Base-by-base conservation (phyloP, 768 basidiomycete genomes). In the Agrocybe praecox region DNA sequence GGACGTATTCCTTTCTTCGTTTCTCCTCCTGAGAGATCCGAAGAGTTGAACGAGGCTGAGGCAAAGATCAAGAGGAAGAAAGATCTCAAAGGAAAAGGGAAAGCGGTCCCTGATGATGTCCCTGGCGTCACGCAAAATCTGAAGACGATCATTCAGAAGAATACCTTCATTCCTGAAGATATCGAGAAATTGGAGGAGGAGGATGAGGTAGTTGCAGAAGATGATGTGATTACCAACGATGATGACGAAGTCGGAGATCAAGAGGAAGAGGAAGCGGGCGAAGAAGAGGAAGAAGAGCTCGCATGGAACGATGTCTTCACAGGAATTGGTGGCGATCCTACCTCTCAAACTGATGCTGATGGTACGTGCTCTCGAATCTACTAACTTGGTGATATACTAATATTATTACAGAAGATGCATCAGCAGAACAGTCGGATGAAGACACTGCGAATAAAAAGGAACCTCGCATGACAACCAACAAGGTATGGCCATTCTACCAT, bases 1-100 rank as follows among this genome's bases (percentile, higher is more conserved):
- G 97, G 96, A 8, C 89, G 94, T 64, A 96, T 99, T 67, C 97
- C 97, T 18, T 99, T 88, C 80, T 99, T 98, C 67, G 95, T 94
- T 34, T 69, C 89, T 12, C 97, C 97, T 14, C 96, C 96, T 53
- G 94, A 93, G 69, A 77, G 91, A 55, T 69, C 90, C 9, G 86
- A 87, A 61, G 88, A 85, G 62, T 73, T 89, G 55, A 90, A 90
- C 66, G 77, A 75, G 65, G 76, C 75, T 12, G 89, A 89, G 74
- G 86, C 81, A 59, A 82, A 79, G 68, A 74, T 74, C 55, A 77
- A 72, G 58, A 80, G 73, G 67, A 75, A 75, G n/a, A 71, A 67
- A 43, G 71, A 76, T 49, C 67, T 70, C 15, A 84, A 85, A 67
- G 82, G 81, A 10, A 90, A 90, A 64, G 79, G 71, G 17, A 80